Conservation (phyloP, 257 asterid genomes). For the Jasminum sambac region DNA sequence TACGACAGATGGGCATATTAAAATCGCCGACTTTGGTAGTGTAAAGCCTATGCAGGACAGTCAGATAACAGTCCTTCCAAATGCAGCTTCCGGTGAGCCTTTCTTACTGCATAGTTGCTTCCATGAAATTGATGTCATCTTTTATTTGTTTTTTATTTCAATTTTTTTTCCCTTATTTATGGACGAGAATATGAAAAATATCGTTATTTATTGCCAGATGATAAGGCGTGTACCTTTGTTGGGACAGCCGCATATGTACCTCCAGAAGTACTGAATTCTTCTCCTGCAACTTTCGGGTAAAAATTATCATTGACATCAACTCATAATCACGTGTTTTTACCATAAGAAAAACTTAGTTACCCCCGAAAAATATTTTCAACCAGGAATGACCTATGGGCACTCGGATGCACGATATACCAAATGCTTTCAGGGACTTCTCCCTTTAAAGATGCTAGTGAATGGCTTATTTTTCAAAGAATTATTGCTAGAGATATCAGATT, state of each 20-base stretch:
- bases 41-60: slow-evolving; percentile 98
- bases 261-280: slow-evolving; percentile 94
- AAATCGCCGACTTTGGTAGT: slow-evolving; percentile 97
- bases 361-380: slow-evolving; percentile 20
- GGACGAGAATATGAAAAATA: not conserved
- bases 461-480: slow-evolving; percentile 97
- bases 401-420: slow-evolving; percentile 98
- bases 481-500: slow-evolving; percentile 92
- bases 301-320: too few relatives aligned
- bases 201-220: slow-evolving; percentile 50
- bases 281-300: slow-evolving; percentile 95
- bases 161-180: too few relatives aligned
- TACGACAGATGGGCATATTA: slow-evolving; percentile 86
- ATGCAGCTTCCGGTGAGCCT: slow-evolving; percentile 90
- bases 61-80: slow-evolving; percentile 87
- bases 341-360: slow-evolving; percentile 8
- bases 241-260: slow-evolving; percentile 99
- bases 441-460: slow-evolving; percentile 93
- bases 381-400: slow-evolving; percentile 99
- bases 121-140: not conserved
- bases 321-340: not conserved
- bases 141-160: too few relatives aligned
- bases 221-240: slow-evolving; percentile 97
- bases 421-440: slow-evolving; percentile 99
- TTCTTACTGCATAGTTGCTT: slow-evolving; percentile 15